Base-by-base conservation (phyloP, 2,329 filamentous ascomycete genomes). In the Thelonectria olida region DNA sequence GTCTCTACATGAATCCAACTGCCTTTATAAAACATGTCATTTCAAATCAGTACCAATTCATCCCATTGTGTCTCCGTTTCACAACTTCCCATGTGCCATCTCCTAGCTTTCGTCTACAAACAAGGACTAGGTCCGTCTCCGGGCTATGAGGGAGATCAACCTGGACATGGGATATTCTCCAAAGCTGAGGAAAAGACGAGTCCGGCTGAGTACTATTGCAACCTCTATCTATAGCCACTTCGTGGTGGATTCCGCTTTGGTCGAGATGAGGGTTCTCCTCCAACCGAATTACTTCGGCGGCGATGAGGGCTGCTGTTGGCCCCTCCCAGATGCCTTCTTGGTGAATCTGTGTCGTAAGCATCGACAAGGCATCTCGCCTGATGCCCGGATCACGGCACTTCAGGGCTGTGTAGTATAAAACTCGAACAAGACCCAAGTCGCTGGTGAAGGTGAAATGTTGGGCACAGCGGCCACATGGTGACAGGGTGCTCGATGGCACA, bases 311-410 rank as follows among this genome's bases (percentile, higher is more conserved):
- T 42, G 54, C 54, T 44, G 17, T 56, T n/a, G 34, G 12, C 17
- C 54, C 54, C 17, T 56, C 44, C 54, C 54, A 56, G 2, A 56
- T 56, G 7, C 54, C 54, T 36, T 56, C 54, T 50, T 42, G 54
- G 9, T 22, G 45, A 13, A n/a, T 50, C n/a, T 56, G 15, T 50
- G 25, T 42, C 6, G 23, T 15, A 23, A 56, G 44, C 22, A 50
- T 20, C 12, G 44, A 50, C 36, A 56, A 34, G n/a, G 54, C 54
- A 2, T 56, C 44, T 8, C 36, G 9, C 13, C 54, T 48, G 10
- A 56, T 50, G 31, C 20, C 3, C 2, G 36, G 36, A 42, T 56
- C 36, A 17, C 44, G 54, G 45, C 54, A 56, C 22, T 56, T 56
- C 3, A 56, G 45, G 7, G 54, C 54, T 36, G 45, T 50, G 23